Conservation (phyloP, 208 protist genomes). For the Trypanosoma congolense region DNA sequence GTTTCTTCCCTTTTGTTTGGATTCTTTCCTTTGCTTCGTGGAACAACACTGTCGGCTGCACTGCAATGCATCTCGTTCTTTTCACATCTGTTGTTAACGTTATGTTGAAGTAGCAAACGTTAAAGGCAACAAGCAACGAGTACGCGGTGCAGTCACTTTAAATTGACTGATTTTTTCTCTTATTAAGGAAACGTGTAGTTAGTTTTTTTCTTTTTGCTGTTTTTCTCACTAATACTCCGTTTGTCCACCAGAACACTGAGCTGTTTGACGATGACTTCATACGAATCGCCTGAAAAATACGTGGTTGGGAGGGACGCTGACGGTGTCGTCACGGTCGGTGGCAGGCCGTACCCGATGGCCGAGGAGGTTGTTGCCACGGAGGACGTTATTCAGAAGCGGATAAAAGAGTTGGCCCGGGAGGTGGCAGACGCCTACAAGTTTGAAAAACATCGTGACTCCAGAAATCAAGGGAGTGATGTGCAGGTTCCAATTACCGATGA, state of each 20-base stretch:
- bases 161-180: too few species aligned
- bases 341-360: constrained; percentile 78
- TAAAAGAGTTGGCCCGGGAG: constrained; percentile 47
- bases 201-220: too few species aligned
- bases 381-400: constrained; percentile 45
- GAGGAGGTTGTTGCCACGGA: constrained; percentile 64
- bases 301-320: constrained; percentile 26
- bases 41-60: too few species aligned
- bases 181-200: too few species aligned
- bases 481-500: constrained; percentile 60
- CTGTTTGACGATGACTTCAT: constrained; percentile 14
- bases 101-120: too few species aligned
- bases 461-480: not conserved
- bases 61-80: too few species aligned
- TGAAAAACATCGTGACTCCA: constrained; percentile 38
- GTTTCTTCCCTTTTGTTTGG: too few species aligned
- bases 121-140: too few species aligned
- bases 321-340: constrained; percentile 63
- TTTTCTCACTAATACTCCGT: not conserved
- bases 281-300: constrained; percentile 21
- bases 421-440: constrained; percentile 67
- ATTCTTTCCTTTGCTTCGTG: too few species aligned
- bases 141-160: too few species aligned
- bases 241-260: not conserved
- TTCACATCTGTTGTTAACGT: too few species aligned